Percentiles rank a stretch among this genome's conserved stretches.
phyloP scores from a whole-genome alignment of 768 basidiomycete species.

The Artomyces pyxidatus region DNA sequence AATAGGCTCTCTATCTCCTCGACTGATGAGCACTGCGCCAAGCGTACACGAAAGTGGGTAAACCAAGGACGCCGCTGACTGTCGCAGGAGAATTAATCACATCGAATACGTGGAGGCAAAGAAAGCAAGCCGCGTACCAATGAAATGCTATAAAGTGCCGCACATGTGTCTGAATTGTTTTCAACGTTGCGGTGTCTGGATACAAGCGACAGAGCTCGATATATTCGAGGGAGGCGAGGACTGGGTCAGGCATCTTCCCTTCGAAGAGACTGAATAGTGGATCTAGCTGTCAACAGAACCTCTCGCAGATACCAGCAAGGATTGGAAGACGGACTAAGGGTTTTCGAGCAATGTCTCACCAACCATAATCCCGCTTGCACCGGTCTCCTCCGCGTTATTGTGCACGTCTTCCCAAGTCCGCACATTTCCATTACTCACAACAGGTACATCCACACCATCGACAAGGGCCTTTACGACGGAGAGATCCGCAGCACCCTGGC shows the following conservation, averaged over 20 bases:
- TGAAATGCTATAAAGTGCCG: slow-evolving; percentile 62
- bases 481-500: slow-evolving; percentile 68
- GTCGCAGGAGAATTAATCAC: neutral
- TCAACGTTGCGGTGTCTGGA: slow-evolving; percentile 39
- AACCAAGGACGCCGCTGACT: slow-evolving; percentile 23
- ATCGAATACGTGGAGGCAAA: neutral
- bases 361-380: slow-evolving; percentile 74
- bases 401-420: slow-evolving; percentile 47
- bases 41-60: slow-evolving; percentile 17
- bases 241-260: slow-evolving; percentile 48
- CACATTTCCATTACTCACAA: slow-evolving; percentile 78
- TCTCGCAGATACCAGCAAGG: neutral
- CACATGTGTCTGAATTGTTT: slow-evolving; percentile 54
- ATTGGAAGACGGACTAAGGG: slow-evolving; percentile 44
- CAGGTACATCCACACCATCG: slow-evolving; percentile 41
- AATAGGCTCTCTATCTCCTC: slow-evolving; percentile 19
- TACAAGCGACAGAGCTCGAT: slow-evolving; percentile 49
- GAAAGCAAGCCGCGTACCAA: slow-evolving; percentile 40
- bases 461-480: slow-evolving; percentile 50
- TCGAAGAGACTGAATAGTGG: slow-evolving; percentile 46
- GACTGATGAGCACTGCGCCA: slow-evolving; percentile 14
- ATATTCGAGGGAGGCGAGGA: slow-evolving; percentile 63
- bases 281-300: no score
- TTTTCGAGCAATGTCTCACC: slow-evolving; percentile 71
- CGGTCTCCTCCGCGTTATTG: slow-evolving; percentile 44